Evolutionary conservation across 2,329 filamentous ascomycete genomes (phyloP).

Genomic region (Fusarium oxysporum): DNA sequence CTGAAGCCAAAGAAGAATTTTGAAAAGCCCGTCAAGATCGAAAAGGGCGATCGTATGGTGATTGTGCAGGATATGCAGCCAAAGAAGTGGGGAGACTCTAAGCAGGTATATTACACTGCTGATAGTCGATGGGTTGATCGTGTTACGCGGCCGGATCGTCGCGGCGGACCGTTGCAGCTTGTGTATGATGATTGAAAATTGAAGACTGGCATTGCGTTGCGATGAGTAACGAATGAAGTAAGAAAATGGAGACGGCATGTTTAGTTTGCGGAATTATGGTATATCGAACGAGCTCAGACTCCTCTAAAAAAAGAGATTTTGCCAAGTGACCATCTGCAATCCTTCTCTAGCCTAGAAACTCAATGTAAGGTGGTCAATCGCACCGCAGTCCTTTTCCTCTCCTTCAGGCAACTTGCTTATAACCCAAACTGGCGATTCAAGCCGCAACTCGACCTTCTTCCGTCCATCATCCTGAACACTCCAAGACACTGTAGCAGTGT

Average conservation of each 20-base stretch:
- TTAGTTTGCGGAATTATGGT: too few relatives aligned
- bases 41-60: accelerated
- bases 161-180: neutral
- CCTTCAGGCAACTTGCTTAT: neutral
- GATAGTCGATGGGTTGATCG: neutral
- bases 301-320: too few relatives aligned
- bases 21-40: neutral
- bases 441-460: neutral
- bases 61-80: neutral
- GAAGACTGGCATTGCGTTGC: accelerated
- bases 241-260: accelerated
- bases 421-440: neutral
- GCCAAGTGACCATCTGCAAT: neutral
- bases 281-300: accelerated
- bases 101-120: neutral
- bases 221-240: accelerated
- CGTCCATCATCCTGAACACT: neutral
- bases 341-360: neutral
- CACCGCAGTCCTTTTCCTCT: neutral
- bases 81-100: accelerated
- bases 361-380: neutral
- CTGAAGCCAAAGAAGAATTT: neutral
- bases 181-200: neutral
- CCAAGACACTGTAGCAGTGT: neutral
- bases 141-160: neutral